Base-by-base conservation (phyloP, 345 rosid species). In the Boechera retrofracta region DNA sequence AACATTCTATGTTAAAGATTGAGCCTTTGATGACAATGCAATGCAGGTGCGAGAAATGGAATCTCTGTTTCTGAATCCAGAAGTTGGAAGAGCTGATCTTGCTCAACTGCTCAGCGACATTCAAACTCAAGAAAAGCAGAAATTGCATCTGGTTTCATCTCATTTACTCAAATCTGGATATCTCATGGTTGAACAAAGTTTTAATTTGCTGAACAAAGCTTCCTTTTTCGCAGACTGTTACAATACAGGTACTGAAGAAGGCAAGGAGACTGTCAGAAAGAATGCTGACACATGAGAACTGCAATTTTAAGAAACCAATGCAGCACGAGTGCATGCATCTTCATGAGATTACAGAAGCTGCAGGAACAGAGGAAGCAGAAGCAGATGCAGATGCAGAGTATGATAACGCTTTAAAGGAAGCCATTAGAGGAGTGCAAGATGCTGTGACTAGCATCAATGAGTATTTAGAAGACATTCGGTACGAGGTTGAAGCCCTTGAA, bases 331-430 rank as follows among this genome's bases (percentile, higher is more conserved):
- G 98, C 31, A 81, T 87, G 35, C 95, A 90, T 78, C 87, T 94
- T 47, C 90, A 83, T n/a, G 97, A 94, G 86, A 92, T 92, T 77
- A 91, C 97, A 0, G 97, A 88, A 80, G 92, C 85, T 2, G 81
- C 75, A 5, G 97, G 95, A 71, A 94, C 97, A n/a, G 95, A 92
- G 79, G 97, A 89, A 75, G 97, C 90, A 5, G 97, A 94, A 72
- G 95, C 93, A 3, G 93, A 90, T 81, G 95, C 96, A 2, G 92
- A 87, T 81, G 95, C 96, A 2, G 92, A 87, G 79, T 89, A 79
- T 53, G 97, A 91, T 64, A 90, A 89, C 77, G 94, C 89, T 60
- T 81, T 91, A 15, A 94, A 90, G 59, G 95, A 90, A 86, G 97
- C 98, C 62, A 91, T 94, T 64, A 84, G 89, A 87, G 93, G 93